phyloP scores from a whole-genome alignment of 345 rosid genomes.

The Bruguiera sexangula region DNA sequence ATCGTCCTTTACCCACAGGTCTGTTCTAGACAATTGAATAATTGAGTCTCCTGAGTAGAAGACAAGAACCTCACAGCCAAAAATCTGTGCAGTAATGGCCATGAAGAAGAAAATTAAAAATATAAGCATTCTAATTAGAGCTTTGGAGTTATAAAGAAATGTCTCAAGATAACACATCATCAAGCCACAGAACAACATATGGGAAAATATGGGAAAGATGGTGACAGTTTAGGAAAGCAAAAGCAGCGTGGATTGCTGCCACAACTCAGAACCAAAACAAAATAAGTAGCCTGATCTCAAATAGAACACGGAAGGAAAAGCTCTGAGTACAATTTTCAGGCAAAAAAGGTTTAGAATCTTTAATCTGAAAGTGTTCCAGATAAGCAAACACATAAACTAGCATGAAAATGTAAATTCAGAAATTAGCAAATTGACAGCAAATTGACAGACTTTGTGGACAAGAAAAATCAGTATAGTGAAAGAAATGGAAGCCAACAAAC shows the following conservation, averaged over 20 bases:
- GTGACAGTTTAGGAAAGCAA: too few species aligned
- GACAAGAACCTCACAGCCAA: neutral
- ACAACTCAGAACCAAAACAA: neutral
- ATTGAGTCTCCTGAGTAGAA: neutral
- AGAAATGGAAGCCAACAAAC: constrained; percentile 29
- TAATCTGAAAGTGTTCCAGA: neutral
- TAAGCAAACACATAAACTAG: neutral
- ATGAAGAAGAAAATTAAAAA: neutral
- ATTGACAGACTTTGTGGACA: neutral
- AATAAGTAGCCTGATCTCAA: neutral
- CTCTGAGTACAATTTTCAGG: too few species aligned
- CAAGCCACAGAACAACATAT: neutral
- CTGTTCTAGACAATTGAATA: neutral
- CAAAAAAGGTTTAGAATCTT: neutral
- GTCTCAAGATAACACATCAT: too few species aligned
- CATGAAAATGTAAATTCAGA: neutral
- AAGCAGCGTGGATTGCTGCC: too few species aligned
- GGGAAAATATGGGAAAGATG: too few species aligned
- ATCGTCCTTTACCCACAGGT: neutral
- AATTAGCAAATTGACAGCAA: neutral
- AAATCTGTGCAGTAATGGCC: neutral
- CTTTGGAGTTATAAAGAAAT: too few species aligned
- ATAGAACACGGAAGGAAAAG: neutral
- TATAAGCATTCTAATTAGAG: neutral
- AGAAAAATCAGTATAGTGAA: too few species aligned